These are phyloP conservation scores for Ottelia alismoides DNA, from an alignment of 106 monocot species.

Conservation along the genomic window DNA sequence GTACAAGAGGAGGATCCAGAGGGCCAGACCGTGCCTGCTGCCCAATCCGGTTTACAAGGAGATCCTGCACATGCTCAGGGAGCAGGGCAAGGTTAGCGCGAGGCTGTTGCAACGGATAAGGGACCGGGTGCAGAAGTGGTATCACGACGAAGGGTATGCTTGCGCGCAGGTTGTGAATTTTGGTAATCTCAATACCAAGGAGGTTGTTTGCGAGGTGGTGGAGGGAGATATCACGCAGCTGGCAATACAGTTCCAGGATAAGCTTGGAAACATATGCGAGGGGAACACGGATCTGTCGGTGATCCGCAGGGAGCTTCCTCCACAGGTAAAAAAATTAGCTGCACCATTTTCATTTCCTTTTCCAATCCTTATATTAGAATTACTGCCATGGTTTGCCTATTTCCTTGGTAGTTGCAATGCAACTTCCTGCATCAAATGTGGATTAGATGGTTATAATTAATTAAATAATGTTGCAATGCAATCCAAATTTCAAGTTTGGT, in stretches of 20 bases:
- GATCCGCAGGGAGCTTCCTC: conserved; percentile 69
- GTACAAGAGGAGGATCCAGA: conserved; percentile 51
- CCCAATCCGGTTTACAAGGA: conserved; percentile 63
- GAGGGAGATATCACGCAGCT: conserved; percentile 95
- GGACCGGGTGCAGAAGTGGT: conserved; percentile 94
- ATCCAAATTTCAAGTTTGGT: too few relatives aligned
- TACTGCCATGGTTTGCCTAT: too few relatives aligned
- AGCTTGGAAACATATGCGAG: conserved; percentile 84
- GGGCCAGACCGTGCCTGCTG: conserved; percentile 63
- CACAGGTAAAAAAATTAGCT: too few relatives aligned
- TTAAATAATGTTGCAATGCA: too few relatives aligned
- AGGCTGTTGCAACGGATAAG: conserved; percentile 86
- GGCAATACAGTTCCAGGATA: conserved; percentile 82
- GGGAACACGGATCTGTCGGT: conserved; percentile 80
- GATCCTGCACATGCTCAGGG: conserved; percentile 57
- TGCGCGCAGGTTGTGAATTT: conserved; percentile 98
- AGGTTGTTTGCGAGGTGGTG: conserved; percentile 96
- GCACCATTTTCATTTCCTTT: too few relatives aligned
- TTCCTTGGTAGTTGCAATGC: too few relatives aligned
- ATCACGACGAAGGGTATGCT: conserved; percentile 92
- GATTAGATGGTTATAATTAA: too few relatives aligned
- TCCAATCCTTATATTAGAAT: too few relatives aligned
- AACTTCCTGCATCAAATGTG: too few relatives aligned
- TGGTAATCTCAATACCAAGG: conserved; percentile 85
- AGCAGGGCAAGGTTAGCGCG: conserved; percentile 83